Percentiles rank a stretch among this genome's conserved stretches.
These are phyloP conservation scores for Calocybe gangraenosa DNA, from an alignment of 768 basidiomycete species.

Conservation along the genomic window DNA sequence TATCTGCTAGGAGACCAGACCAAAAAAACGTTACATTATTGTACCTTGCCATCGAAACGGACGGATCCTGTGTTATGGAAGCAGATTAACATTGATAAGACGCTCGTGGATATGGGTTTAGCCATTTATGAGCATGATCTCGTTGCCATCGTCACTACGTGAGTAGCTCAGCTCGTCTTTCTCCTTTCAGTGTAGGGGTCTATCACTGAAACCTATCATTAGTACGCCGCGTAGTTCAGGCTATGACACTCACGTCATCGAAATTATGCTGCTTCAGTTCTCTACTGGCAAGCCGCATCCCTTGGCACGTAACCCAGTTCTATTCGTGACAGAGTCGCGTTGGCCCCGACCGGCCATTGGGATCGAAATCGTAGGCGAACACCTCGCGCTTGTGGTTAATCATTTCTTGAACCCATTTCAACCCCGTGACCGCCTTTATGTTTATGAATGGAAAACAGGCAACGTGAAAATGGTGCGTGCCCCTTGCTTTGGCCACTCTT, in stretches of 20 bases:
- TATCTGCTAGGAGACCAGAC: conserved; percentile 32
- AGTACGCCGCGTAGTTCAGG: neutral
- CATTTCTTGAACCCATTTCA: neutral
- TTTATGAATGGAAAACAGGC: conserved; percentile 18
- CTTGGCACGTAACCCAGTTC: conserved; percentile 11
- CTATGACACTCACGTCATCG: neutral
- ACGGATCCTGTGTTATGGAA: conserved; percentile 25
- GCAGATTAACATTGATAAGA: conserved; percentile 20
- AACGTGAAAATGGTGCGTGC: conserved; percentile 10
- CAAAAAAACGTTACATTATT: conserved; percentile 25
- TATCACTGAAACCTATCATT: neutral
- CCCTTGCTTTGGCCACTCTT: neutral
- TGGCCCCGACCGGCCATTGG: conserved; percentile 5
- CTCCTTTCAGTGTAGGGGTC: neutral
- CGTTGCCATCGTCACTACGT: conserved; percentile 37
- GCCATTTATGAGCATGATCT: conserved; percentile 40
- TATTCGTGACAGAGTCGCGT: conserved; percentile 23
- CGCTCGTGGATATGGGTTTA: conserved; percentile 38
- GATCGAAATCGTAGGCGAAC: conserved; percentile 18
- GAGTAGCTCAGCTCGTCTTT: conserved; percentile 14
- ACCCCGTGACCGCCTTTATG: conserved; percentile 9
- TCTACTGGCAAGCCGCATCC: conserved; percentile 14
- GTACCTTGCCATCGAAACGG: conserved; percentile 25
- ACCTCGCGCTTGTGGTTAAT: conserved; percentile 13
- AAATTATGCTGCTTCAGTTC: conserved; percentile 5